A percentile compares a stretch with the other conserved stretches of the same genome.
phyloP scores from a whole-genome alignment of 805 yeast genomes.

The Sugiyamaella mastotermitis region DNA sequence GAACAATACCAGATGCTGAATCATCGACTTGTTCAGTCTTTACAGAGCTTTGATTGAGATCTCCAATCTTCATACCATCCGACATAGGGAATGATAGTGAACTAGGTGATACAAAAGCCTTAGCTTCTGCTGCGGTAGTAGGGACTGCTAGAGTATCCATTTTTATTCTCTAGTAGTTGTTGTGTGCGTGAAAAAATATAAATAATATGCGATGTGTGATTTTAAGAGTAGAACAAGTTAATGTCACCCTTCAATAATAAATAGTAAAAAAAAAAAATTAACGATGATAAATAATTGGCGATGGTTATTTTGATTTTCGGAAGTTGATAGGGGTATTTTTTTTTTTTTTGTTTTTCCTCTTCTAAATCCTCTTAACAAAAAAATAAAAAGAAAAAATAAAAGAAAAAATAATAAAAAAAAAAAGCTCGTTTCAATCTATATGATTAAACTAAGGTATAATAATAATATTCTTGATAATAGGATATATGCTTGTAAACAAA shows the following conservation, averaged over 20 bases:
- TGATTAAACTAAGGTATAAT: no score
- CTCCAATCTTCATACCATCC: slow-evolving; percentile 25
- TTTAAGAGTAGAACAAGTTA: slow-evolving; percentile 26
- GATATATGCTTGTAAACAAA: no score
- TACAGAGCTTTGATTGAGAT: slow-evolving; percentile 12
- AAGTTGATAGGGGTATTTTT: no score
- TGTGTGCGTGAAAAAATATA: neutral
- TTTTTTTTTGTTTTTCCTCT: no score
- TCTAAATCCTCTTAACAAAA: no score
- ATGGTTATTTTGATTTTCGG: no score
- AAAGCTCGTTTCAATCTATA: no score
- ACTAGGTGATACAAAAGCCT: slow-evolving; percentile 61
- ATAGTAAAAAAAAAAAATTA: slow-evolving; percentile 4
- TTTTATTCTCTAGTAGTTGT: slow-evolving; percentile 3
- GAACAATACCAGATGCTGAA: slow-evolving; percentile 91
- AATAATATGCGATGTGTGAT: neutral
- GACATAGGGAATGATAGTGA: slow-evolving; percentile 61
- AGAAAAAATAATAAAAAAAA: no score
- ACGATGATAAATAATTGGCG: no score
- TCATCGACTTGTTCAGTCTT: slow-evolving; percentile 39
- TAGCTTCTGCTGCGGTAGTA: slow-evolving; percentile 71
- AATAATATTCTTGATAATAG: no score
- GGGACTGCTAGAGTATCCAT: slow-evolving; percentile 76
- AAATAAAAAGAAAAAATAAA: no score
- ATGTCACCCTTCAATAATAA: slow-evolving; percentile 21